Evolutionary conservation across 768 basidiomycete genomes (phyloP), one percentile per base, ranked within the genome.

Genomic region (Hydnum rufescens): DNA sequence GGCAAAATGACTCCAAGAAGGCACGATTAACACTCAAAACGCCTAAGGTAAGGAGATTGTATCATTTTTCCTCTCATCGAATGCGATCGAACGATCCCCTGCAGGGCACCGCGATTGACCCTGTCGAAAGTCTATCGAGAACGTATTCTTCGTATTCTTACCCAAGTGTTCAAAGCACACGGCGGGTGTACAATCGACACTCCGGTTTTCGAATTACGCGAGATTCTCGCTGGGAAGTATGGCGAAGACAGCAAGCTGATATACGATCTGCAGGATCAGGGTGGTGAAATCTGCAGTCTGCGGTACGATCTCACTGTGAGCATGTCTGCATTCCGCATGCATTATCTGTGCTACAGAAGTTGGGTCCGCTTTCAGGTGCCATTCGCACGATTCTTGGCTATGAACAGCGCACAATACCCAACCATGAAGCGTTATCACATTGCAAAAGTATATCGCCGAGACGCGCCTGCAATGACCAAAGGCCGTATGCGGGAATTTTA

Each of bases 401-500:
- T 99, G 90, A 78, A 78, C 54, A 83, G 87, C n/a, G 78, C 77
- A n/a, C 57, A 61, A 42, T 64, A 80, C 72, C 57, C 74, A 65
- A 58, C 65, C 28, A 70, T 78, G 56, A 97, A 97, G 67, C 64
- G 96, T 13, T 99, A 89, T 80, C 95, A 97, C 65, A 80, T 99
- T 49, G 92, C 90, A n/a, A 99, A 97, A 67, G 95, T 99, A 19
- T 99, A 97, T 66, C 72, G 95, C 56, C 70, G 95, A 62, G 95
- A 99, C 66, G 88, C 80, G 57, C 95, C 95, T 0, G 92, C 92
- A 53, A 90, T 97, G 82, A 82, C 80, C 28, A 99, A 99, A 69
- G 95, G 95, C 0, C 73, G 95, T 26, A 95, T 99, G 92, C 76
- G 95, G 54, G 95, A 99, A 68, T 99, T 99, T 62, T 87, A 83